These are phyloP conservation scores for Microthlaspi erraticum DNA, from an alignment of 345 rosid species.

Conservation along the genomic window DNA sequence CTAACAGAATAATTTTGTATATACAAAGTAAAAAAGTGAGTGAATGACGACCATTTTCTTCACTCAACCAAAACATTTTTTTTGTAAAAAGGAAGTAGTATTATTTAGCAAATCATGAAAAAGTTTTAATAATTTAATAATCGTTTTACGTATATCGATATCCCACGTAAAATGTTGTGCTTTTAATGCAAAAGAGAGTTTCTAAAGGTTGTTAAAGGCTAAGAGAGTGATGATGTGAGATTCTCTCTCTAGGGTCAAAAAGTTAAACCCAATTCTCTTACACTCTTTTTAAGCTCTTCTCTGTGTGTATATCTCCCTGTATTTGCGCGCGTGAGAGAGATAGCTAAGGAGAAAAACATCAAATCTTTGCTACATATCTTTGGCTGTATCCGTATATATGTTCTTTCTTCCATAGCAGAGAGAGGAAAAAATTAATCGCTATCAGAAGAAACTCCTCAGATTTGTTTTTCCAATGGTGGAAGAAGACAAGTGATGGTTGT, in stretches of 20 bases:
- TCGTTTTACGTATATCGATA: conserved; percentile 40
- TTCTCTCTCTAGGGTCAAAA: conserved; percentile 45
- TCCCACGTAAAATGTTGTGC: conserved; percentile 62
- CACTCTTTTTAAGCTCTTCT: conserved; percentile 38
- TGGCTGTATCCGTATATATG: conserved; percentile 45
- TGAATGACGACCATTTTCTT: too few relatives aligned
- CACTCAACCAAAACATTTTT: too few relatives aligned
- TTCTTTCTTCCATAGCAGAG: conserved; percentile 27
- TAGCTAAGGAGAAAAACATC: conserved; percentile 12
- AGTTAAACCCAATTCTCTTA: conserved; percentile 24
- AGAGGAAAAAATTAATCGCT: conserved; percentile 31
- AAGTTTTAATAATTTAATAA: neutral
- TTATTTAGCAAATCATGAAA: neutral
- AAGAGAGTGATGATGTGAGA: conserved; percentile 36
- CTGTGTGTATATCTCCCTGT: conserved; percentile 2
- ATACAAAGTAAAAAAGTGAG: too few relatives aligned
- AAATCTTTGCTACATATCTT: conserved; percentile 47
- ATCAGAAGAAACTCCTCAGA: conserved; percentile 42
- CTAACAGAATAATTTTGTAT: neutral
- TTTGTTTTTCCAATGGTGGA: conserved; percentile 37
- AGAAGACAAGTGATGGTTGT: conserved; percentile 41
- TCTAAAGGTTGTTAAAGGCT: conserved; percentile 47
- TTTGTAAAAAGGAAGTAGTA: too few relatives aligned
- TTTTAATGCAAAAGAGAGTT: conserved; percentile 57
- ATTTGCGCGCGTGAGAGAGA: conserved; percentile 33